Evolutionary conservation across 1,284 basidiomycete genomes (phyloP), one percentile per base, ranked within the genome.

Genomic region (Leccinum variabile): DNA sequence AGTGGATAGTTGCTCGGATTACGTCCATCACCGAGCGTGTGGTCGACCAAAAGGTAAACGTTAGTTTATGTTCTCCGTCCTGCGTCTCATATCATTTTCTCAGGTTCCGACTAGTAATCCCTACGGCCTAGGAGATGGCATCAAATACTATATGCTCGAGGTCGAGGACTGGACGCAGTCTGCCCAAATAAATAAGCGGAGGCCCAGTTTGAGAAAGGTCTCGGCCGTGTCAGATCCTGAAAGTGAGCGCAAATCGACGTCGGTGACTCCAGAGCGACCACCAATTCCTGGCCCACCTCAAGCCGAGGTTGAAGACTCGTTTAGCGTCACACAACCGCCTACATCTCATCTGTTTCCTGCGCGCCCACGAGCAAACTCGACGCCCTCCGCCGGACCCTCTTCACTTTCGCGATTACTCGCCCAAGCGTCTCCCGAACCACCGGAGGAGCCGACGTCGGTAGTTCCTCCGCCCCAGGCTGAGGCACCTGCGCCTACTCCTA

Each of bases 1-100:
- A 97, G 77, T 97, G 94, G 93, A 93, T 96, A 70, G 93, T 98
- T 13, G 95, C 95, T 6, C 83, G 95, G 65, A 97, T 98, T 69
- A 90, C 90, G 0, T 90, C 88, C 25, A 94, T 97, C 56, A 87
- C 90, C 8, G 94, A 96, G 72, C 87, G 90, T 30, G 84, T 96
- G 33, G 94, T 93, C 5, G 87, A 91, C 74, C 84, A 85, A 63
- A 87, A 87, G 79, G 93, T 94, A 70, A 66, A 83, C 73, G 33
- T 4, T 11, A 35, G 37, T 5, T 41, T 58, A 35, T 16, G 14
- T 57, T 59, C 57, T 25, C 50, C 22, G 32, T 59, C 18, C 59
- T 2, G 3, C 13, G 32, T 56, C 64, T 75, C 50, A 68, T 57
- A 8, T 32, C 32, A 44, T 33, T 60, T 28, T 61, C 11, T 44